Evolutionary conservation across 75 land plant species (phyloP), one percentile per base, ranked within the genome.

Genomic region (Cryptomeria japonica): DNA sequence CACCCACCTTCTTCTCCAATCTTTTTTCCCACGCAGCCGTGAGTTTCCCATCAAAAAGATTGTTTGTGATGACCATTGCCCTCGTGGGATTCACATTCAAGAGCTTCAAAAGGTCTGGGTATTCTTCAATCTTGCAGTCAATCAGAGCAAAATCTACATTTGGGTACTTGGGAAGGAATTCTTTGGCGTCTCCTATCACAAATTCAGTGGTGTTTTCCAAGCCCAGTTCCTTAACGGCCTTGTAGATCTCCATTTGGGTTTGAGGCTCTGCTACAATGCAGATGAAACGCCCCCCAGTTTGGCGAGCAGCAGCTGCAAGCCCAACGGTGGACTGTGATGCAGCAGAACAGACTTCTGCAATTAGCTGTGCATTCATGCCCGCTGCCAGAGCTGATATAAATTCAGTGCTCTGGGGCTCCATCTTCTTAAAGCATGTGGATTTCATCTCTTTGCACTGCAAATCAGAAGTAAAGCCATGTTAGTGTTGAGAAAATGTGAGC

Each of bases 301-400:
- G 93, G 38, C 89, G 87, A 1, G 96, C 95, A 7, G 96, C 94
- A 0, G 91, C 93, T 12, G 86, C 91, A 31, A 95, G 87, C 14
- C 93, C 92, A 22, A 93, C 64, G 3, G 89, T 90, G 72, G 90
- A 70, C 4, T 76, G 87, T 55, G 90, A 88, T 10, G 86, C 58
- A 16, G 47, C 47, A 44, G 83, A 88, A 87, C 91, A 92, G 11
- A 90, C 94, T 51, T 92, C 90, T 9, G 93, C 93, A 91, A 95
- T 93, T n/a, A 94, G 90, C 68, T 92, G 90, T 14, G 95, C 91
- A 49, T 92, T 90, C 88, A 86, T 93, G 47, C 96, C 96, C 0
- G 95, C 96, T 1, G 96, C 96, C 73, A 95, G 76, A 32, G 96
- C 96, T 14, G 97, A 92, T 42, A 95, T 85, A 86, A 93, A 93